These are phyloP conservation scores for Fusarium sp. DNA, from an alignment of 2,329 filamentous ascomycete species.

Conservation along the genomic window DNA sequence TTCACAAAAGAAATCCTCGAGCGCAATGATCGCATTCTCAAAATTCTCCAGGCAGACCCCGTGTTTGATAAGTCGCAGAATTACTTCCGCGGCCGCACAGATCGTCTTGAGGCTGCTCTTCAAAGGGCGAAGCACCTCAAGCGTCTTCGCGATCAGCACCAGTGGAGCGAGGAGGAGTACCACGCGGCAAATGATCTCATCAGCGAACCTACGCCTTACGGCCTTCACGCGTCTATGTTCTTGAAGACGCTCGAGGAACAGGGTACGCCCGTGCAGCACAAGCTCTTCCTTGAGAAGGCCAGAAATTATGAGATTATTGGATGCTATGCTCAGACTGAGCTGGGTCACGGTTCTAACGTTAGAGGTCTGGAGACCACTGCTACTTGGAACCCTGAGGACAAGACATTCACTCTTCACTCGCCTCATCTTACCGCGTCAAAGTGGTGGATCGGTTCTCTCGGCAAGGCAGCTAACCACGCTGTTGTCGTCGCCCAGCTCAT, in stretches of 20 bases:
- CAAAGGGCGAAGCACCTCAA: slow-evolving; percentile 77
- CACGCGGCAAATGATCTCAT: slow-evolving; percentile 74
- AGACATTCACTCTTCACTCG: slow-evolving; percentile 80
- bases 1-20: slow-evolving; percentile 74
- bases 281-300: slow-evolving; percentile 76
- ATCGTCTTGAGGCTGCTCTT: slow-evolving; percentile 75
- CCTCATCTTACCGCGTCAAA: slow-evolving; percentile 80
- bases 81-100: slow-evolving; percentile 76
- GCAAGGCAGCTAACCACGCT: slow-evolving; percentile 79
- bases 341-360: slow-evolving; percentile 83
- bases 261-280: slow-evolving; percentile 77
- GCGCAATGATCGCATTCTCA: slow-evolving; percentile 68
- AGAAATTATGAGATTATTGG: slow-evolving; percentile 78
- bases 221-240: slow-evolving; percentile 70
- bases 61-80: slow-evolving; percentile 84
- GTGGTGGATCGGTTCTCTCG: slow-evolving; percentile 87
- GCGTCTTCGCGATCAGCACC: slow-evolving; percentile 72
- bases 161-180: slow-evolving; percentile 76
- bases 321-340: slow-evolving; percentile 84
- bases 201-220: slow-evolving; percentile 79
- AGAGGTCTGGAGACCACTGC: slow-evolving; percentile 77
- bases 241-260: slow-evolving; percentile 73
- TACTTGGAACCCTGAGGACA: slow-evolving; percentile 77
- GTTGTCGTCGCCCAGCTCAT: slow-evolving; percentile 83
- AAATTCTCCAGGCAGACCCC: slow-evolving; percentile 73